Conservation (phyloP, 768 basidiomycete genomes). For the Phylloporus arenicola region DNA sequence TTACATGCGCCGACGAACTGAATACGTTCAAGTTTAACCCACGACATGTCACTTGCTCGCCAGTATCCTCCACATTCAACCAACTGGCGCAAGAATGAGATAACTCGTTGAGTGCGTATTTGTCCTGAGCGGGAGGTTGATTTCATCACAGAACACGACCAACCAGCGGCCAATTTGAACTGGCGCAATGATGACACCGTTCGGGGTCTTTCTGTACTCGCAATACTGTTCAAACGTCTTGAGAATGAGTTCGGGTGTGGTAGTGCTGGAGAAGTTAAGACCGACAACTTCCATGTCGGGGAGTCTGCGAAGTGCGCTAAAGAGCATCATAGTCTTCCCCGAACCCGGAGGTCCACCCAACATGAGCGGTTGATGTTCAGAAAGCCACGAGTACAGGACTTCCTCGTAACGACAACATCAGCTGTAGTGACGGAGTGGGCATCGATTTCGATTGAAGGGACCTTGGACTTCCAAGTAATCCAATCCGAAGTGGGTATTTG, state of each 20-base stretch:
- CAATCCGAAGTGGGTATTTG: conserved; percentile 82
- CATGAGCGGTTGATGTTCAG: conserved; percentile 97
- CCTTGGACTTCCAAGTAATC: conserved; percentile 86
- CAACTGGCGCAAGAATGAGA: conserved; percentile 95
- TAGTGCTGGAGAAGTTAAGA: conserved; percentile 98
- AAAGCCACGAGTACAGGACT: conserved; percentile 96
- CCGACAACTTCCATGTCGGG: conserved; percentile 99
- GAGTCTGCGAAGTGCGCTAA: conserved; percentile 93
- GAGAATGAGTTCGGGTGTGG: conserved; percentile 94
- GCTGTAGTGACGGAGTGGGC: conserved; percentile 93
- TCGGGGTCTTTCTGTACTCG: conserved; percentile 97
- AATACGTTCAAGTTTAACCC: conserved; percentile 97
- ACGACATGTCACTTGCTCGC: conserved; percentile 89
- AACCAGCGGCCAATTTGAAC: conserved; percentile 96
- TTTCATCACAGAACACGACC: conserved; percentile 99
- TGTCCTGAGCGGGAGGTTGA: conserved; percentile 97
- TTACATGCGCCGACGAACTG: conserved; percentile 99
- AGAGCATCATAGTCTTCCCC: conserved; percentile 99
- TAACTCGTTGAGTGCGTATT: conserved; percentile 97
- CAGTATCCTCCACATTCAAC: conserved; percentile 95
- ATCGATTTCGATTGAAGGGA: conserved; percentile 95
- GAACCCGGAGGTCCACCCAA: conserved; percentile 99
- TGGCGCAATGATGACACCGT: conserved; percentile 93
- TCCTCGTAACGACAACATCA: conserved; percentile 97
- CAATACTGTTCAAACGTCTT: conserved; percentile 99